Evolutionary conservation across 2,329 filamentous ascomycete species (phyloP), one percentile per base, ranked within the genome.

Genomic region (Aspergillus transmontanensis): DNA sequence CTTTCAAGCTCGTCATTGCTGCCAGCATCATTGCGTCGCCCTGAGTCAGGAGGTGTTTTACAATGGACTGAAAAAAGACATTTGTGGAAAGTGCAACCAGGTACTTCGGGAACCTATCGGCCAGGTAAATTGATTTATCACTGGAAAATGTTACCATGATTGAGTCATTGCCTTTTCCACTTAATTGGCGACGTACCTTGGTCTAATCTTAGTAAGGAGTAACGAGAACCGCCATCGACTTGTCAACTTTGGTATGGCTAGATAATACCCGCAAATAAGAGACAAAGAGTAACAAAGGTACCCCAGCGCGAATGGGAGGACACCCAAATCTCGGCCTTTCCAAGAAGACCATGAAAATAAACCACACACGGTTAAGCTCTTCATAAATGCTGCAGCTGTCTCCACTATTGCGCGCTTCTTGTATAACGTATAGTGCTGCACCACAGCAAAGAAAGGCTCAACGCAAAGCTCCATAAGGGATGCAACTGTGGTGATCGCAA

Each of bases 1-100:
- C 90, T 48, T 87, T 83, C 1, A 95, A 86, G 0, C 89, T 88
- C 7, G 94, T 90, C 62, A 98, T 84, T 14, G 89, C 80, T 19
- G 91, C 90, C 66, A 99, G 90, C 57, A 98, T 87, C 69, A 98
- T 87, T 1, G 93, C 93, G 79, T 99, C 95, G 64, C 94, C 95
- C 79, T 98, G 93, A 0, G 95, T 98, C 58, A 99, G 86, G 58
- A 98, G 76, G 75, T 98, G 94, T 78, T 99, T 99, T 72, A 98
- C 87, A 23, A 93, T 80, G 41, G 92, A 94, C 79, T 99, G 95
- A 7, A 93, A 82, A 79, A 93, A 94, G 76, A 98, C 87, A 72
- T 90, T 96, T n/a, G 85, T 84, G 4, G 90, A 90, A 4, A 98
- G 85, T 19, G 85, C 85, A 32, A 95, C 80, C 1, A 96, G 87